Evolutionary conservation across 768 basidiomycete genomes (phyloP).

Genomic region (Lactarius indigo): DNA sequence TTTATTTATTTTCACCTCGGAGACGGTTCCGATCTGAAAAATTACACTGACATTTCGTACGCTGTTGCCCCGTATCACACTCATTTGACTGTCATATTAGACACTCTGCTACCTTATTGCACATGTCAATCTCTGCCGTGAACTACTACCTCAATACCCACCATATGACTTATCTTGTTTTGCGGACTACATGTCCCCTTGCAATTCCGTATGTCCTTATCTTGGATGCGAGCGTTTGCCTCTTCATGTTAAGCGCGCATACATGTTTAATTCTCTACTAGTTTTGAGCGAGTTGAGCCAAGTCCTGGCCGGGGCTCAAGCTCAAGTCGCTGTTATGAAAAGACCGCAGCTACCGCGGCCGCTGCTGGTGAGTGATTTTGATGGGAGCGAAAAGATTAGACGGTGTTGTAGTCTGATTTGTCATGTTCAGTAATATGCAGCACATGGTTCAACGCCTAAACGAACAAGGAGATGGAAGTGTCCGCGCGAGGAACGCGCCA

Average conservation of each 20-base stretch:
- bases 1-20: neutral
- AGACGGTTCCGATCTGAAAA: neutral
- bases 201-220: neutral
- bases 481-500: neutral
- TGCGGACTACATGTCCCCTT: conserved; percentile 6
- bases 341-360: neutral
- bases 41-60: neutral
- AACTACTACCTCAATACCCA: conserved; percentile 13
- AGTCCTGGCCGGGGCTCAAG: neutral
- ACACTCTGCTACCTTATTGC: neutral
- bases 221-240: neutral
- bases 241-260: neutral
- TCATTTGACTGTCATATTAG: neutral
- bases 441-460: conserved; percentile 14
- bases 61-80: neutral
- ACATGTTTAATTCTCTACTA: neutral
- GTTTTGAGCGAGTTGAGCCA: neutral
- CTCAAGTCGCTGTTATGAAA: neutral
- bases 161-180: conserved; percentile 14
- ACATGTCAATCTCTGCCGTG: neutral
- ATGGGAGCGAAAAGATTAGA: neutral
- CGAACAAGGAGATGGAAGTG: neutral
- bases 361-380: neutral
- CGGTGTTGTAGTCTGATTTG: neutral
- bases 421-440: neutral